Conservation (phyloP, 768 basidiomycete species). For the Mycena venus region DNA sequence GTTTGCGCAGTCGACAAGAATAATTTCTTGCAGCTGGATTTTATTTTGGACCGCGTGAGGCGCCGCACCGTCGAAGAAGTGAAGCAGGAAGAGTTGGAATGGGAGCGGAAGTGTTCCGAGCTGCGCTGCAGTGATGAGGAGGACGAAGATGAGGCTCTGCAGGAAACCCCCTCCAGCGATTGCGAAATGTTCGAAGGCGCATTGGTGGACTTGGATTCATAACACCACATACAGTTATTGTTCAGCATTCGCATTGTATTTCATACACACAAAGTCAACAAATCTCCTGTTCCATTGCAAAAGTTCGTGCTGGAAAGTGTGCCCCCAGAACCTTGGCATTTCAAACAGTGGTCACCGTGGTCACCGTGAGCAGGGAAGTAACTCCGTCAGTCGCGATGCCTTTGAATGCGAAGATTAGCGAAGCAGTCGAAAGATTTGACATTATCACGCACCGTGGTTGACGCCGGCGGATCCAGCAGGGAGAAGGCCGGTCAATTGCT, state of each 20-base stretch:
- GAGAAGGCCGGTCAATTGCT: conserved; percentile 68
- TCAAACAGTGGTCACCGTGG: conserved; percentile 60
- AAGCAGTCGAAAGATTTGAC: background rate
- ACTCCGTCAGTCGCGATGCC: conserved; percentile 74
- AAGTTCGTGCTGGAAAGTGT: too few relatives aligned
- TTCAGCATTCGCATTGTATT: conserved; percentile 10
- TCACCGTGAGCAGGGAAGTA: conserved; percentile 68
- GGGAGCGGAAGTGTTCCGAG: conserved; percentile 30
- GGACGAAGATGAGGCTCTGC: background rate
- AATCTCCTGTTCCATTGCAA: too few relatives aligned
- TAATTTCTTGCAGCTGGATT: conserved; percentile 87
- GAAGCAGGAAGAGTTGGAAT: conserved; percentile 39
- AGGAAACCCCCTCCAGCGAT: conserved; percentile 4
- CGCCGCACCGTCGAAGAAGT: conserved; percentile 55
- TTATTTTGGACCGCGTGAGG: conserved; percentile 73
- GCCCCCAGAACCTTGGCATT: background rate
- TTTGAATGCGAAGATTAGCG: conserved; percentile 36
- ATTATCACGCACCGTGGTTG: conserved; percentile 46
- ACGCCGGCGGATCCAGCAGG: conserved; percentile 60
- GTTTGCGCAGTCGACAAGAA: conserved; percentile 81
- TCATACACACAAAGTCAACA: background rate
- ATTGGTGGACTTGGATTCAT: conserved; percentile 33
- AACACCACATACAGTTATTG: background rate
- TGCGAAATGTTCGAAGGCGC: conserved; percentile 21
- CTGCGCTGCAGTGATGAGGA: conserved; percentile 25